Evolutionary conservation across 371 early-diverging fungal genomes (phyloP), one percentile per base, ranked within the genome.

Genomic region (Apophysomyces variabilis): DNA sequence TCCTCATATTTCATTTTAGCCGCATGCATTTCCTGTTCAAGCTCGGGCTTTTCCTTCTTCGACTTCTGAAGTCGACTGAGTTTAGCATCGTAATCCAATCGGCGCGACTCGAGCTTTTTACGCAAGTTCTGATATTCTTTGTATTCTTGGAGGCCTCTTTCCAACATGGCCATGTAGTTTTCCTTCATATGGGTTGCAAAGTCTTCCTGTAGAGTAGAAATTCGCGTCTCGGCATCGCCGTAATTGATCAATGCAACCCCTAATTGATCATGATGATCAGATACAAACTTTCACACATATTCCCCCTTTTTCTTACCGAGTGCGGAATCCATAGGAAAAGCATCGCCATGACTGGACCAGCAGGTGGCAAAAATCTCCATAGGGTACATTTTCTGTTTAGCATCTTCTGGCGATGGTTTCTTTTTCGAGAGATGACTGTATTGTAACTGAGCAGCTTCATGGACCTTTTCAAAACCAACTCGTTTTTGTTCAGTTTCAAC

Each of bases 1-100:
- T 97, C 97, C 62, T 97, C 96, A 69, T 96, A 97, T 73, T 96
- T 96, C 21, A 87, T 75, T 70, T 94, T 95, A 2, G 96, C 90
- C 0, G 91, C 89, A 46, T 94, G 88, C 75, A 93, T 83, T 50
- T 96, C 97, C 66, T 97, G 96, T 68, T 95, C 97, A 60, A 93
- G 80, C 50, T 92, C 90, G 7, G 94, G 91, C 47, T 90, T 93
- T 66, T 96, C 96, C 78, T 95, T 96, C 74, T 95, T 95, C 32
- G 89, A 84, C 71, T 93, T 94, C 67, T 94, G 91, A 32, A 94
- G 86, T 67, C 92, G 91, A 77, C 85, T 87, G 36, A 91, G 75
- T 77, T 96, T 97, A 44, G 95, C 88, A 74, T 98, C 98, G 72
- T 93, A 96, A 67, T 98, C 97, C 62, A 93, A 76, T 64, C 97